These are phyloP conservation scores for Aspergillus unguis DNA, from an alignment of 2,329 filamentous ascomycete genomes.

Conservation along the genomic window DNA sequence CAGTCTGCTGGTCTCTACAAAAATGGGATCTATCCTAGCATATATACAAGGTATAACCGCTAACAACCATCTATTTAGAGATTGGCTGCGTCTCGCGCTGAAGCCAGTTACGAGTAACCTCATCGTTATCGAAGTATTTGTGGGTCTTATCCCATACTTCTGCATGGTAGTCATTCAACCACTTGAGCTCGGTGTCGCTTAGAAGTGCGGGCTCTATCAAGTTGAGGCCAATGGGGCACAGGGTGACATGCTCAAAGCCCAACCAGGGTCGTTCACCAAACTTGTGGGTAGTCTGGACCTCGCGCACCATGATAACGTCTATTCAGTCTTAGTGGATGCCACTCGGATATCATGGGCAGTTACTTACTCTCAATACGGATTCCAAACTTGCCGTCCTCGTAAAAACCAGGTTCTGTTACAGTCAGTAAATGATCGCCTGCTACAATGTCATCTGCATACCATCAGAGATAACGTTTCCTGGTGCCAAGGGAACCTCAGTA, in stretches of 20 bases:
- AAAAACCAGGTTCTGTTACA: conserved; percentile 77
- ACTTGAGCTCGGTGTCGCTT: conserved; percentile 70
- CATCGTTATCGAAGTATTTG: conserved; percentile 69
- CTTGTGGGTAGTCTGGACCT: conserved; percentile 78
- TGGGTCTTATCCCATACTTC: conserved; percentile 81
- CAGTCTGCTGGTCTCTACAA: background rate
- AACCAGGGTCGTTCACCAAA: conserved; percentile 94
- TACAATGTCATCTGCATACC: conserved; percentile 31
- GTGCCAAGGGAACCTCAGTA: conserved; percentile 79
- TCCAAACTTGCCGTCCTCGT: conserved; percentile 91
- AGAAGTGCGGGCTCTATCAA: conserved; percentile 74
- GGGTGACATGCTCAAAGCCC: conserved; percentile 94
- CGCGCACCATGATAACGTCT: conserved; percentile 83
- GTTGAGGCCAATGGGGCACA: conserved; percentile 91
- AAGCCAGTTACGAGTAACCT: conserved; percentile 73
- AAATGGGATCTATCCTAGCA: background rate
- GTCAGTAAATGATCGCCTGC: conserved; percentile 15
- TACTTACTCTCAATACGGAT: conserved; percentile 81
- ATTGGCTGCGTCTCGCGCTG: conserved; percentile 76
- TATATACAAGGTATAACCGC: background rate
- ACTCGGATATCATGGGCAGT: background rate
- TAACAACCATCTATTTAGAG: conserved; percentile 32
- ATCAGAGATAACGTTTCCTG: conserved; percentile 94
- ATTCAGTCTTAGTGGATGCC: conserved; percentile 3
- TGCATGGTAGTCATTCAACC: conserved; percentile 81